Evolutionary conservation across 2,329 filamentous ascomycete species (phyloP), one percentile per base, ranked within the genome.

Genomic region (Periconia digitata): DNA sequence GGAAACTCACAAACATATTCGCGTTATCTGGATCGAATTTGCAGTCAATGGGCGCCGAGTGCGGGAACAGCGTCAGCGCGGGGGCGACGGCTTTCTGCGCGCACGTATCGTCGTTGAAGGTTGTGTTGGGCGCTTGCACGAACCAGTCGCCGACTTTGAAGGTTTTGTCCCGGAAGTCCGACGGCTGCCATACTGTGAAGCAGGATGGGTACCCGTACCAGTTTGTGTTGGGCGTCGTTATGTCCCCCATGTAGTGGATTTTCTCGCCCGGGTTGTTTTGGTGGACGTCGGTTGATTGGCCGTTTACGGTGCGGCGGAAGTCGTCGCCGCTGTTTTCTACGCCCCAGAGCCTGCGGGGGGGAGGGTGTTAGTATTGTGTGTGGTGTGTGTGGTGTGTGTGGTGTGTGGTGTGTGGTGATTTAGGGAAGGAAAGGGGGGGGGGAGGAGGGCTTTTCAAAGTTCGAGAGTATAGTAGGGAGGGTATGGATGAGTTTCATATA

Each of bases 251-350:
- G 66, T 82, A 88, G 69, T 90, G 89, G 59, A 90, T 73, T 70
- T 90, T 85, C 65, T 90, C 87, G 22, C 78, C 86, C 0, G 86
- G 87, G 62, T 90, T 90, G 60, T 87, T 76, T 43, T 80, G 66
- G 62, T 87, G 83, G 24, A 89, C 76, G 54, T 89, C 84, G n/a
- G 75, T 64, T 10, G 76, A 78, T 47, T 76, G 65, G 49, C 51
- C 51, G 38, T 56, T 61, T 15, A 78, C 79, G 46, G 77, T 70
- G 24, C 86, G 79, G 16, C 70, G 73, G 23, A 89, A 75, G 27
- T 86, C 69, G 64, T 89, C 86, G 12, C 82, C 83, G 2, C 80
- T 85, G 69, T 90, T 90, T 68, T 90, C 87, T n/a, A 90, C 85
- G 18, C 71, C 64, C 66, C 66, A 69, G 53, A 69, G 60, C 56